phyloP scores from a whole-genome alignment of 2,329 filamentous ascomycete species.

The Trichoderma koningiopsis region DNA sequence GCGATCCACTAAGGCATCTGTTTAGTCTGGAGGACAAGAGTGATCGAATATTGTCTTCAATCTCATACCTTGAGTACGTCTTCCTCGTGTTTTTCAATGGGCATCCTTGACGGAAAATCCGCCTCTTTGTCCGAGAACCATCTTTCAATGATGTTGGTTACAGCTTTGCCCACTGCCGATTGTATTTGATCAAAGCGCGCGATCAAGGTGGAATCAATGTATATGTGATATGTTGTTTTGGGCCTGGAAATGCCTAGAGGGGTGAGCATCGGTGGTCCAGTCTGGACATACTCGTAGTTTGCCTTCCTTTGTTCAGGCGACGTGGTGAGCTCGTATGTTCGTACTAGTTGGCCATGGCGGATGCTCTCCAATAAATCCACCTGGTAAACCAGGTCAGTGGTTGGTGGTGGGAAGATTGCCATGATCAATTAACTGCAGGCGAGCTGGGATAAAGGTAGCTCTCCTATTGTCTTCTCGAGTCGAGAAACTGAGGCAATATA shows the following conservation, averaged over 20 bases:
- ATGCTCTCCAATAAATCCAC: constrained; percentile 14
- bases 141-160: constrained; percentile 12
- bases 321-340: neutral
- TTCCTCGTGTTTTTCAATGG: neutral
- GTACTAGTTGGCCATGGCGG: constrained; percentile 7
- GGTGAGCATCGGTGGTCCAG: neutral
- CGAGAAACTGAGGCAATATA: too few relatives aligned
- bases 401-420: neutral
- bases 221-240: constrained; percentile 4
- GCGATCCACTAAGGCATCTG: constrained; percentile 8
- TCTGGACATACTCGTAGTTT: neutral
- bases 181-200: constrained; percentile 8
- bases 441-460: neutral
- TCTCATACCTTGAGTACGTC: neutral
- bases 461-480: neutral
- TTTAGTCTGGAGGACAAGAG: neutral
- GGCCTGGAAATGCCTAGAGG: neutral
- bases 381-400: constrained; percentile 8
- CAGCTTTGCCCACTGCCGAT: neutral
- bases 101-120: neutral
- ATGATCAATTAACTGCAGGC: neutral
- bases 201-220: neutral
- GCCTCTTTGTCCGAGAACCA: neutral
- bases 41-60: neutral
- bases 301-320: neutral